Evolutionary conservation across 345 rosid species (phyloP), one percentile per base, ranked within the genome.

Genomic region (Pugionium cornutum): DNA sequence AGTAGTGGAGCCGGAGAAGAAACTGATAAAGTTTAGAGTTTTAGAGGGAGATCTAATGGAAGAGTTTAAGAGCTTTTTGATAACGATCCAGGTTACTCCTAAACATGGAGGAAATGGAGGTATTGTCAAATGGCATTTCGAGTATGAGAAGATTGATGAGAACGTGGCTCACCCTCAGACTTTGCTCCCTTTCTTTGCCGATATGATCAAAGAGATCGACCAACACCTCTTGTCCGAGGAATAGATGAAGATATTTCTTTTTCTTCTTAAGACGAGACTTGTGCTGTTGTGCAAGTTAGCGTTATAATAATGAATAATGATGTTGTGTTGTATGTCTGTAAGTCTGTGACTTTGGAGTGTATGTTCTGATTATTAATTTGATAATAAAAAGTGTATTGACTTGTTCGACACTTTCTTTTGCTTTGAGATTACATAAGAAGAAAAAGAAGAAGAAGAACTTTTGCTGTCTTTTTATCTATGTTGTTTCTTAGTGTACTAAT

Each of bases 11-110:
- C 55, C 76, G 2, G 62, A 73, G 59, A 73, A 59, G 50, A 64
- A 32, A 28, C 30, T 51, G 18, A n/a, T 64, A 5, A 49, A 28
- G 41, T 50, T n/a, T 52, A 64, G 59, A 50, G 58, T 64, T 30
- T 10, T 64, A 50, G 69, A 64, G 32, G 69, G 69, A 64, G 69
- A 64, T 64, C 6, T 64, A 34, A 50, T 64, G 69, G 8, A 64
- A 51, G 69, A 64, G 59, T 64, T 30, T 42, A 52, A 64, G 50
- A 64, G 41, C 59, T 64, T 64, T 18, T 1, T 64, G 69, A 37
- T 51, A 28, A 64, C 69, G 36, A 4, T 52, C 32, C 59, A 64
- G 2, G 69, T 49, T 10, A 40, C 42, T 7, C 59, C 58, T 1
- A 64, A 64, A 32, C 9, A 64, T 52, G 56, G 50, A 51, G 69